phyloP scores from a whole-genome alignment of 2,329 filamentous ascomycete species.

The Fusarium continuum region DNA sequence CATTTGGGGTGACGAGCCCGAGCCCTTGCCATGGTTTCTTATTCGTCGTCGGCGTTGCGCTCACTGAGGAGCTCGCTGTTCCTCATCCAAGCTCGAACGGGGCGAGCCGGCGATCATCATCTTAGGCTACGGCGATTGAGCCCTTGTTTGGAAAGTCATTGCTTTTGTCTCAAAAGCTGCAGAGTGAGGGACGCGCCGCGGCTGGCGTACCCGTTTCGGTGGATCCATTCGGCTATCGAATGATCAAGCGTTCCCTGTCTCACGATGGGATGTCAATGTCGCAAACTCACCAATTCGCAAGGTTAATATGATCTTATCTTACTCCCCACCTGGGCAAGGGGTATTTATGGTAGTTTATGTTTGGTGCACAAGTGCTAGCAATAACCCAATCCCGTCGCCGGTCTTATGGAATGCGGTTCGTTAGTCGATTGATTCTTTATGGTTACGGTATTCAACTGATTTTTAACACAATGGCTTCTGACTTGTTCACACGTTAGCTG shows the following conservation, averaged over 20 bases:
- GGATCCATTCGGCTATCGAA: conserved; percentile 15
- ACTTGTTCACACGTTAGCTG: too few species aligned
- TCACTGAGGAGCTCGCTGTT: conserved; percentile 9
- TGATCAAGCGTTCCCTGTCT: conserved; percentile 5
- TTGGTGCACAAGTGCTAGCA: too few species aligned
- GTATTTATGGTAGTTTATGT: background rate
- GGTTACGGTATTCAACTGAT: too few species aligned
- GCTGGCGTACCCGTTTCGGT: conserved; percentile 5
- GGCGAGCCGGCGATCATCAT: conserved; percentile 31
- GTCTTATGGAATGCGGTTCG: background rate
- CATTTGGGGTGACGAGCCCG: conserved; percentile 12
- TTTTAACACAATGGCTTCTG: too few species aligned
- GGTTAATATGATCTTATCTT: background rate
- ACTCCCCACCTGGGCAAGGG: background rate
- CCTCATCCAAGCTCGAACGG: conserved; percentile 14
- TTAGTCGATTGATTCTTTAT: too few species aligned
- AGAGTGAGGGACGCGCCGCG: background rate
- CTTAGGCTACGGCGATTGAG: conserved; percentile 20
- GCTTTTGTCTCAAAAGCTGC: background rate
- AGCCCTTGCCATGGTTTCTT: conserved; percentile 21
- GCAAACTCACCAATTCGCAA: background rate
- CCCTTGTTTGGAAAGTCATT: conserved; percentile 9
- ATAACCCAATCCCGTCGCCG: too few species aligned
- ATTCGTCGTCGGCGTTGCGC: conserved; percentile 26
- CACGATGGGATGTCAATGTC: background rate